A percentile compares a stretch with the other conserved stretches of the same genome.
phyloP scores from a whole-genome alignment of 2,329 filamentous ascomycete genomes.

The Calonectria fujianensis region DNA sequence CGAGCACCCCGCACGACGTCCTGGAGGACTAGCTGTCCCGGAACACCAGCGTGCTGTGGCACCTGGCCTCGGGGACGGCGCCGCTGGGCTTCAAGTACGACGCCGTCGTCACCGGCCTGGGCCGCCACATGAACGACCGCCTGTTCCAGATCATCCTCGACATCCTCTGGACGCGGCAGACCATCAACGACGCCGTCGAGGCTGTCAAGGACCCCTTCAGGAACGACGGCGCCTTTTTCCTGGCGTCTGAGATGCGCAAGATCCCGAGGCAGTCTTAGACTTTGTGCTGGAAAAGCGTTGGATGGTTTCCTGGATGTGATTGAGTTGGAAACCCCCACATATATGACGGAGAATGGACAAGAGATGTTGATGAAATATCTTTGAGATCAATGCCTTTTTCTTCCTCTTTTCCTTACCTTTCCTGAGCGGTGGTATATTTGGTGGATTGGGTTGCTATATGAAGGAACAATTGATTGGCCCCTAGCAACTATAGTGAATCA shows the following conservation, averaged over 20 bases:
- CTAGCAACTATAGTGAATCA: background rate
- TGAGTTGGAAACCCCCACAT: background rate
- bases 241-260: slow-evolving; percentile 8
- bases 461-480: background rate
- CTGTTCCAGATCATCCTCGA: slow-evolving; percentile 15
- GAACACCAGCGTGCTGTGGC: slow-evolving; percentile 49
- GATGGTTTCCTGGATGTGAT: background rate
- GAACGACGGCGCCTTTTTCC: background rate
- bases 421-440: background rate
- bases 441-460: background rate
- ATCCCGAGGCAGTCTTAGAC: background rate
- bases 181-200: slow-evolving; percentile 8
- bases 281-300: background rate
- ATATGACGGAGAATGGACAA: background rate
- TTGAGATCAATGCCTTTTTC: background rate
- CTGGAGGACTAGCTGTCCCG: slow-evolving; percentile 43
- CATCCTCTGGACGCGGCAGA: background rate
- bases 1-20: background rate
- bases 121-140: background rate
- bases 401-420: background rate
- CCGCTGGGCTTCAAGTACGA: background rate
- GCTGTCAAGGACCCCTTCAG: background rate
- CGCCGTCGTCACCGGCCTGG: background rate
- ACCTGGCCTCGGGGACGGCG: slow-evolving; percentile 36
- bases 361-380: background rate